Evolutionary conservation across 176 grass and related monocot species (phyloP).

Genomic region (Juncus effusus): DNA sequence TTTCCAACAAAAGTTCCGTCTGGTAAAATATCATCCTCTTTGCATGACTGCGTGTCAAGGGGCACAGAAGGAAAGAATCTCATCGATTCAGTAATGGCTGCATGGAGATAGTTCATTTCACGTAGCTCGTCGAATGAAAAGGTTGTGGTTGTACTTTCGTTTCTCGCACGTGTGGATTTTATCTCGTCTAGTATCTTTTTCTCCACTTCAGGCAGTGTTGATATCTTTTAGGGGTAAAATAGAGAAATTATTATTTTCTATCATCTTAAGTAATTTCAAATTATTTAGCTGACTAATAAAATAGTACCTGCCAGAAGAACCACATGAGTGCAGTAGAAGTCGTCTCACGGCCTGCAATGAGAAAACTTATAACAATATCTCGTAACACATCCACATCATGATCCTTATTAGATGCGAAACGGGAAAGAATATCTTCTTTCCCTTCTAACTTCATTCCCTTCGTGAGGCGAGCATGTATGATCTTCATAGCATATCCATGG

Average conservation of each 20-base stretch:
- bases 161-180: neutral
- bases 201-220: conserved; percentile 21
- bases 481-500: conserved; percentile 17
- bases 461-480: conserved; percentile 29
- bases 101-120: conserved; percentile 43
- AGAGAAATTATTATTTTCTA: conserved; percentile 4
- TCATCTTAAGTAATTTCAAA: neutral
- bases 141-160: neutral
- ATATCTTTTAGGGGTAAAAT: conserved; percentile 1
- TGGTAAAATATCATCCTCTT: neutral
- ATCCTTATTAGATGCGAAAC: conserved; percentile 26
- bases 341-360: conserved; percentile 45
- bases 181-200: conserved; percentile 26
- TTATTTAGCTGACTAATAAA: neutral
- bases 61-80: conserved; percentile 35
- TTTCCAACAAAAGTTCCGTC: too few species aligned
- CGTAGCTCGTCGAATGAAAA: conserved; percentile 32
- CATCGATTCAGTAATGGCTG: conserved; percentile 40
- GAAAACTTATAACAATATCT: conserved; percentile 37
- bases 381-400: conserved; percentile 26
- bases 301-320: conserved; percentile 47
- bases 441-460: conserved; percentile 13
- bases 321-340: conserved; percentile 44
- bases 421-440: conserved; percentile 34
- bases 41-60: conserved; percentile 42